A percentile compares a stretch with the other conserved stretches of the same genome.
Conservation (phyloP, 371 early-diverging fungal species). For the Apophysomyces variabilis region DNA sequence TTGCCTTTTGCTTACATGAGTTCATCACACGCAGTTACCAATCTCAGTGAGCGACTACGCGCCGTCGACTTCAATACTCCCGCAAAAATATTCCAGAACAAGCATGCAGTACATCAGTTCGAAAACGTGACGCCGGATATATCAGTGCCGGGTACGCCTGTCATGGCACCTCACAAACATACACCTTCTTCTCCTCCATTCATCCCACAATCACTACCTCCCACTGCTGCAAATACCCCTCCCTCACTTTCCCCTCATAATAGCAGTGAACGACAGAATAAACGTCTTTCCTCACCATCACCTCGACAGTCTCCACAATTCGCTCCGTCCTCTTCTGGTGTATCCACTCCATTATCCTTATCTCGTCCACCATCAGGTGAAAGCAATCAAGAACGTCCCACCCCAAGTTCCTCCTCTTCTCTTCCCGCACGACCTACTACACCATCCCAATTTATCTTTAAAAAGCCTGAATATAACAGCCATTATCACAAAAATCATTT, state of each 20-base stretch:
- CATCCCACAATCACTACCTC: conserved; percentile 10
- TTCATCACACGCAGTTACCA: conserved; percentile 3
- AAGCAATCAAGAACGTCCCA: conserved; percentile 8
- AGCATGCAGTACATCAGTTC: conserved; percentile 36
- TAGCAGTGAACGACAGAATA: conserved; percentile 17
- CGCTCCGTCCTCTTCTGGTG: conserved; percentile 19
- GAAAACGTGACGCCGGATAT: conserved; percentile 44
- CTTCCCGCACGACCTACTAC: conserved; percentile 22
- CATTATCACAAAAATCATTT: conserved; percentile 51
- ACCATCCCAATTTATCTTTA: conserved; percentile 55
- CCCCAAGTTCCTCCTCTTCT: conserved; percentile 3
- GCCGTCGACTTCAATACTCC: conserved; percentile 40
- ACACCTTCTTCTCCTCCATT: conserved; percentile 3
- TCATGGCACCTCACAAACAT: not conserved
- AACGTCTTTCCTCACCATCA: not conserved
- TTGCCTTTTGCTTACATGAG: not conserved
- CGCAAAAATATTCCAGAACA: conserved; percentile 41
- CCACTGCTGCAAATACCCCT: conserved; percentile 22
- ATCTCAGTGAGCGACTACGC: conserved; percentile 23
- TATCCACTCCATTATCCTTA: conserved; percentile 19
- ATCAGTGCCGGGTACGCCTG: conserved; percentile 39
- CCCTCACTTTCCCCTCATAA: conserved; percentile 26
- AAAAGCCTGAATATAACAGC: conserved; percentile 50
- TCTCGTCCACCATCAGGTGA: conserved; percentile 19
- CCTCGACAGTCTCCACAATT: conserved; percentile 14